Base-by-base conservation (phyloP, 352 stramenopile species). In the Globisporangium orthogonon region DNA sequence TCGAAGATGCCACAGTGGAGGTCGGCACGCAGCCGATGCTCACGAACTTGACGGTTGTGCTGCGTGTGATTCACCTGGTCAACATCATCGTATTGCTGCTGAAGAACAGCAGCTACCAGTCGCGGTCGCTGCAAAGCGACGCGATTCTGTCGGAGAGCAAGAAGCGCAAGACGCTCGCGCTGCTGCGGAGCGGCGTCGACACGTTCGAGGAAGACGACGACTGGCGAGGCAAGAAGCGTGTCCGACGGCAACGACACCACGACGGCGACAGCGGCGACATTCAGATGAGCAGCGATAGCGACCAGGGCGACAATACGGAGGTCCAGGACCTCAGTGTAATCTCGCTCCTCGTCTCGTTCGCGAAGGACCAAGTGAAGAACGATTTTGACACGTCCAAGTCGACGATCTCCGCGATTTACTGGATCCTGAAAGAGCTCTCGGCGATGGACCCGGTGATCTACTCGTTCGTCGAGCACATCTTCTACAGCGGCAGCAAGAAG, bases 341-440 rank as follows among this genome's bases (percentile, higher is more conserved):
- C 5, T 66, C 76, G 2, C 60, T 90, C 44, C 66, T 92, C 4
- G 77, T 83, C 28, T 61, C 60, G 0, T 60, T 89, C 37, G 76
- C 74, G 9, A 86, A 85, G 29, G 81, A 91, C 54, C 78, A 87
- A 50, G 69, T 87, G n/a, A 71, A 89, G 39, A 73, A 86, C 57
- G 78, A 89, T 33, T 87, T 91, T 14, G 79, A 89, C 44, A 87
- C 77, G 0, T 86, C 76, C 13, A 92, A 92, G 59, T 87, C 74
- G 13, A 91, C 78, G 1, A 80, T 91, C 35, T 87, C 83, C 4
- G 74, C 77, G 0, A 85, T 92, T 33, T 91, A 92, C 47, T 92
- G 83, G 83, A 84, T 94, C 29, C 52, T 94, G 18, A 83, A 81
- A 15, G 75, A 87, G 48, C 59, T 93, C 15, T 67, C 76, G 29